These are phyloP conservation scores for Elaeis oleifera DNA, from an alignment of 202 grass and related monocot species.

Conservation along the genomic window DNA sequence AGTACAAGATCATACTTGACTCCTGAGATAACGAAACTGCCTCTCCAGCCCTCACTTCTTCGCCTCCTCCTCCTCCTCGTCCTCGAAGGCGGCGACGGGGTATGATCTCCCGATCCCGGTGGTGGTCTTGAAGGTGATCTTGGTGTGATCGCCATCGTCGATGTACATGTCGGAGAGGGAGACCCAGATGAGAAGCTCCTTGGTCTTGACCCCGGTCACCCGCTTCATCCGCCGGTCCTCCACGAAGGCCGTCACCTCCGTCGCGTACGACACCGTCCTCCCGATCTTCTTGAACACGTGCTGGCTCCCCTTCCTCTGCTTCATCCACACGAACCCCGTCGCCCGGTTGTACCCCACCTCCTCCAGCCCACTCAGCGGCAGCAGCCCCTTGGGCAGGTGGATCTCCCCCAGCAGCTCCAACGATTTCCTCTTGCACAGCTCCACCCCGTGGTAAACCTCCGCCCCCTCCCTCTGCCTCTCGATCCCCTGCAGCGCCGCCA, in stretches of 20 bases:
- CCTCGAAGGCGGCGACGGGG: slow-evolving; percentile 56
- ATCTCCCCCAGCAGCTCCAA: slow-evolving; percentile 50
- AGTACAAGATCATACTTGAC: no score
- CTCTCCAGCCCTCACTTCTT: background rate
- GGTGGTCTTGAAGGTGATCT: slow-evolving; percentile 75
- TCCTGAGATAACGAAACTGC: no score
- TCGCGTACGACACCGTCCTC: slow-evolving; percentile 52
- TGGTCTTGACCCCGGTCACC: slow-evolving; percentile 74
- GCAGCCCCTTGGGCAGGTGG: slow-evolving; percentile 57
- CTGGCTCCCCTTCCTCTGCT: slow-evolving; percentile 47
- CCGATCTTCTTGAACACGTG: slow-evolving; percentile 87
- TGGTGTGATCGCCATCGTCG: slow-evolving; percentile 43
- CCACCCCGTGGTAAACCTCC: slow-evolving; percentile 60
- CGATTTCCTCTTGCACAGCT: slow-evolving; percentile 74
- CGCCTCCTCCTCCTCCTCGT: slow-evolving; percentile 23
- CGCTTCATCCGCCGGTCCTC: slow-evolving; percentile 70
- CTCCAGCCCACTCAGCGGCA: slow-evolving; percentile 56
- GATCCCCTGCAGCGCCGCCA: slow-evolving; percentile 40
- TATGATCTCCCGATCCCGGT: slow-evolving; percentile 50
- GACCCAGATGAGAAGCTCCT: slow-evolving; percentile 91
- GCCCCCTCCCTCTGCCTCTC: slow-evolving; percentile 56
- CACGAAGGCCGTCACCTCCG: slow-evolving; percentile 82
- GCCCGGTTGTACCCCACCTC: slow-evolving; percentile 88
- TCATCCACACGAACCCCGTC: slow-evolving; percentile 83
- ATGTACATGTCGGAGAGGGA: slow-evolving; percentile 55